phyloP scores from a whole-genome alignment of 2,329 filamentous ascomycete genomes.

The Fusarium sp. region DNA sequence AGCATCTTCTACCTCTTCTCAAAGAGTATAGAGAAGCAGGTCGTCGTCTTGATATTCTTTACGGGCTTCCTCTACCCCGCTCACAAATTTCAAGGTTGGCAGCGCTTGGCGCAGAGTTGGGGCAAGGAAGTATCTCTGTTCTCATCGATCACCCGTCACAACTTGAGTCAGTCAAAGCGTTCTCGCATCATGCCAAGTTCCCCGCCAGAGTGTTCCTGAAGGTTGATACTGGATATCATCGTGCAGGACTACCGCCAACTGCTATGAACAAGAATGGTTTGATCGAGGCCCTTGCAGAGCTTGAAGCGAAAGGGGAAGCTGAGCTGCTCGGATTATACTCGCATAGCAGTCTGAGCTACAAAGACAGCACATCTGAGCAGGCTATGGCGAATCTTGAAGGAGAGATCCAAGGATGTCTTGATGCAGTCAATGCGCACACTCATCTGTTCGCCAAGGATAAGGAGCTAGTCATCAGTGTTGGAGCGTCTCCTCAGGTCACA shows the following conservation, averaged over 20 bases:
- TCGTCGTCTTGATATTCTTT: constrained; percentile 60
- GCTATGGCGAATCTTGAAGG: constrained; percentile 48
- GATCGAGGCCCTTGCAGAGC: constrained; percentile 50
- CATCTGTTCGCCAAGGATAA: constrained; percentile 27
- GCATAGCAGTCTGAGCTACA: constrained; percentile 51
- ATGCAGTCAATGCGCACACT: constrained; percentile 31
- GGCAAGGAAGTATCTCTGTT: constrained; percentile 60
- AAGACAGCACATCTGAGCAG: constrained; percentile 37
- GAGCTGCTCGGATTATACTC: constrained; percentile 48
- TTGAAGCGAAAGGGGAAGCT: constrained; percentile 30
- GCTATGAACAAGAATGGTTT: constrained; percentile 54
- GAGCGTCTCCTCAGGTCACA: constrained; percentile 50
- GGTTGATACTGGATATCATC: constrained; percentile 72
- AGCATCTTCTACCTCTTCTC: constrained; percentile 64
- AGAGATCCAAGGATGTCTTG: constrained; percentile 49
- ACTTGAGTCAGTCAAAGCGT: constrained; percentile 49
- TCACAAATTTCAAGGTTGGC: constrained; percentile 65
- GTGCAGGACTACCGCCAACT: constrained; percentile 65
- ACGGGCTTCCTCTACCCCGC: constrained; percentile 69
- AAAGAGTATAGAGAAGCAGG: too few relatives aligned
- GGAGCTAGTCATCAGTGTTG: constrained; percentile 47
- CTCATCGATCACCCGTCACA: constrained; percentile 69
- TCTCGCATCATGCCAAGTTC: constrained; percentile 46
- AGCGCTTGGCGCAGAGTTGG: constrained; percentile 57
- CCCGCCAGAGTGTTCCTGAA: constrained; percentile 65